Conservation (phyloP, 305 asterid genomes). For the Fraxinus greggii region DNA sequence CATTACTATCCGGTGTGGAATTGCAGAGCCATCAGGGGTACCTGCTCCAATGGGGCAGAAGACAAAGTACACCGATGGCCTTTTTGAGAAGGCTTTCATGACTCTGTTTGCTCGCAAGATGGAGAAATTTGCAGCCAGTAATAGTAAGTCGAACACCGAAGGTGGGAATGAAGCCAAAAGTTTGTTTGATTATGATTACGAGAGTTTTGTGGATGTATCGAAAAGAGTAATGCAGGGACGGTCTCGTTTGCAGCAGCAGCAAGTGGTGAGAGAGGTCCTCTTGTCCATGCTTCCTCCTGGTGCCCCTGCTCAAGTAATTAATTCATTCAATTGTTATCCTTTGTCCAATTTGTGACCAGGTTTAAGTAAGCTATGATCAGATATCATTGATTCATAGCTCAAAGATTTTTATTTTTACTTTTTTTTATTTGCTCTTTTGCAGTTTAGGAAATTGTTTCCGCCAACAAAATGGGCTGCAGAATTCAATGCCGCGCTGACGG, state of each 20-base stretch:
- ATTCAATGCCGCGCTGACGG: slow-evolving; percentile 84
- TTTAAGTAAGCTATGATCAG: no score
- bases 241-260: slow-evolving; percentile 72
- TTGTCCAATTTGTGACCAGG: no score
- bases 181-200: slow-evolving; percentile 70
- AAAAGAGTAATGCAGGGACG: slow-evolving; percentile 74
- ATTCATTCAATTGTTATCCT: not conserved
- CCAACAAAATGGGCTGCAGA: slow-evolving; percentile 94
- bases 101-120: slow-evolving; percentile 73
- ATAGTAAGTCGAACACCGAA: not conserved
- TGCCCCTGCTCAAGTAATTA: slow-evolving; percentile 81
- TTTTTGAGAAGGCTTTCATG: slow-evolving; percentile 81
- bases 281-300: slow-evolving; percentile 96
- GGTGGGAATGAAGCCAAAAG: slow-evolving; percentile 30
- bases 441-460: slow-evolving; percentile 88
- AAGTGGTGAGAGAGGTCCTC: slow-evolving; percentile 77
- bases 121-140: slow-evolving; percentile 61
- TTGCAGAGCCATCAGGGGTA: slow-evolving; percentile 77
- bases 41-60: slow-evolving; percentile 93
- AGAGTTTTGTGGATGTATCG: slow-evolving; percentile 74
- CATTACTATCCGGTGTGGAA: slow-evolving; percentile 52
- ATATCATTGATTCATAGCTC: not conserved
- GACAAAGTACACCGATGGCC: slow-evolving; percentile 77
- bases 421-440: slow-evolving; percentile 10
- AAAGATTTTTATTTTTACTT: not conserved